Evolutionary conservation across 73 alveolate species (phyloP).

Genomic region (Urostyla sp.): DNA sequence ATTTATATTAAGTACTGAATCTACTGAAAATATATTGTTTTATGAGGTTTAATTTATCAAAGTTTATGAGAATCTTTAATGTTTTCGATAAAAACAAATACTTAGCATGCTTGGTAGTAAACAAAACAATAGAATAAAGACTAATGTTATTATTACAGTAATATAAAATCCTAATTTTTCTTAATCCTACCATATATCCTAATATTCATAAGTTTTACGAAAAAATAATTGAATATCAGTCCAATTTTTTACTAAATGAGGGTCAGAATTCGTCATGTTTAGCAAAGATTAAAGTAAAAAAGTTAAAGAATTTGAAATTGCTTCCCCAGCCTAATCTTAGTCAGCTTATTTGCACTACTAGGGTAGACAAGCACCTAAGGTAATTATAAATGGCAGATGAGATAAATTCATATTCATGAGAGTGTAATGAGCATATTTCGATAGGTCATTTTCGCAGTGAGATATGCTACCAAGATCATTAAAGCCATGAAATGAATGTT

Average conservation of each 20-base stretch:
- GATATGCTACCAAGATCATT: constrained; percentile 31
- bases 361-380: constrained; percentile 46
- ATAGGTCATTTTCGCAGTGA: constrained; percentile 11
- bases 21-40: too few relatives aligned
- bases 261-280: constrained; percentile 8
- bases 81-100: too few relatives aligned
- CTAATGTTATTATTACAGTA: too few relatives aligned
- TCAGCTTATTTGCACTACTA: constrained; percentile 39
- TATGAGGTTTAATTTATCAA: too few relatives aligned
- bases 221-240: neutral
- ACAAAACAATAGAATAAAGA: too few relatives aligned
- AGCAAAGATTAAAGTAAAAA: too few relatives aligned
- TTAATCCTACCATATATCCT: neutral
- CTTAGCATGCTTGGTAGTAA: too few relatives aligned
- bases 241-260: constrained; percentile 34
- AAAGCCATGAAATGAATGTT: neutral
- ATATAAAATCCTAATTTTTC: neutral
- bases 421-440: constrained; percentile 12
- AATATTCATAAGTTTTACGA: neutral
- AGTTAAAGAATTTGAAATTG: neutral
- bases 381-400: constrained; percentile 22
- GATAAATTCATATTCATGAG: constrained; percentile 29
- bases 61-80: too few relatives aligned
- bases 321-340: neutral
- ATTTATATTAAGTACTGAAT: too few relatives aligned